Evolutionary conservation across 345 rosid species (phyloP), one percentile per base, ranked within the genome.

Genomic region (Heritiera littoralis): DNA sequence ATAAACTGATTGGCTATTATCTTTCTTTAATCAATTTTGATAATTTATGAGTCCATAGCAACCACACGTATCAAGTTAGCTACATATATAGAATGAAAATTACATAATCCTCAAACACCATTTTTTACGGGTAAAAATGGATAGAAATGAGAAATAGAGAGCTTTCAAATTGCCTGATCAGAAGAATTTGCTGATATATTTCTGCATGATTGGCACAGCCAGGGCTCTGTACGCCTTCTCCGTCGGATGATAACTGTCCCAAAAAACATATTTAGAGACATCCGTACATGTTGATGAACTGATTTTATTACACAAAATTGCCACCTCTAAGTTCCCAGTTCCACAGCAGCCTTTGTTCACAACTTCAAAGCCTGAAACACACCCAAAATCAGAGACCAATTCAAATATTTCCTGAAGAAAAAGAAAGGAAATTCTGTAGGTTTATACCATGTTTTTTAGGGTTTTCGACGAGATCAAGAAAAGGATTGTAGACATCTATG

Each of bases 181-280:
- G 52, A 83, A 30, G 59, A 89, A 87, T 8, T 72, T n/a, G 52
- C 73, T 3, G 17, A 88, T 0, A 75, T 52, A 78, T 66, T 86
- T 84, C 65, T 6, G 4, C 18, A 88, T 1, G 58, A 87, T 8
- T 32, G 46, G 1, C 0, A 74, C 13, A 59, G 82, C 63, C 14
- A 90, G 65, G 5, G 76, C 49, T 74, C 75, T 86, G 83, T 90
- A 92, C 9, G 93, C 81, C 73, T 80, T 80, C 67, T 92, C 97
- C 0, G 97, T 89, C 12, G 97, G 97, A 81, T 90, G 97, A 69
- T 85, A 90, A 83, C 94, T 90, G 77, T 92, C 94, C 90, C 92
- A 92, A 75, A 90, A 92, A 20, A 92, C 80, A 80, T 89, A 87
- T n/a, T 69, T 80, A 0, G 84, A 79, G 30, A 63, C 83, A 65